These are phyloP conservation scores for Solanum chacoense DNA, from an alignment of 305 asterid genomes.

Conservation along the genomic window DNA sequence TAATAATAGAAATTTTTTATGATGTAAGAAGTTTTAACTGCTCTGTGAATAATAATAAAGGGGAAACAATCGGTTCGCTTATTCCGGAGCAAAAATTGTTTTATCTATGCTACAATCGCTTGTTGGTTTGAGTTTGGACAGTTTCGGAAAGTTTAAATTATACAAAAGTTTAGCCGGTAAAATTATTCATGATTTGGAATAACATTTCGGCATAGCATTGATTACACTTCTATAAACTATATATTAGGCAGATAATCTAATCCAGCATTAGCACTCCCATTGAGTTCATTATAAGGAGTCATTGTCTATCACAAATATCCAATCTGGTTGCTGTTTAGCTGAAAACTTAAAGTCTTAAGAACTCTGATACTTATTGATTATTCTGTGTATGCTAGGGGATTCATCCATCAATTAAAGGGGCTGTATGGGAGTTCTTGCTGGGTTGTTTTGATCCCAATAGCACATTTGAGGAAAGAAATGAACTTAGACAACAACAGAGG, in stretches of 20 bases:
- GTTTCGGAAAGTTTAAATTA: neutral
- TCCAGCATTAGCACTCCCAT: neutral
- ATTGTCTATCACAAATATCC: neutral
- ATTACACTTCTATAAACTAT: neutral
- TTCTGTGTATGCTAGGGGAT: conserved; percentile 48
- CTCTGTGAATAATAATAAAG: neutral
- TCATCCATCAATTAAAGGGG: conserved; percentile 90
- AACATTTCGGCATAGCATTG: neutral
- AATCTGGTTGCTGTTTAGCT: conserved; percentile 7
- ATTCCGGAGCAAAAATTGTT: neutral
- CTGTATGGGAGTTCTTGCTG: conserved; percentile 90
- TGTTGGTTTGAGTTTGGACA: neutral
- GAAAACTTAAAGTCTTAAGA: neutral
- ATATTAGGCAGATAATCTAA: neutral
- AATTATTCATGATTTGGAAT: neutral
- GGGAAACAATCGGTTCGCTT: neutral
- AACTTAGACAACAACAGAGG: conserved; percentile 63
- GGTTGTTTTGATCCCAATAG: conserved; percentile 92
- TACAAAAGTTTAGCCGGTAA: neutral
- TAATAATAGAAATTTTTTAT: neutral
- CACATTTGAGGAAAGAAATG: conserved; percentile 61
- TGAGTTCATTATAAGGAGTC: neutral
- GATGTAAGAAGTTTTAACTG: neutral
- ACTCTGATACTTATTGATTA: neutral
- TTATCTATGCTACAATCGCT: neutral